Percentiles rank a stretch among this genome's conserved stretches.
phyloP scores from a whole-genome alignment of 257 asterid species.

The Petrea volubilis region DNA sequence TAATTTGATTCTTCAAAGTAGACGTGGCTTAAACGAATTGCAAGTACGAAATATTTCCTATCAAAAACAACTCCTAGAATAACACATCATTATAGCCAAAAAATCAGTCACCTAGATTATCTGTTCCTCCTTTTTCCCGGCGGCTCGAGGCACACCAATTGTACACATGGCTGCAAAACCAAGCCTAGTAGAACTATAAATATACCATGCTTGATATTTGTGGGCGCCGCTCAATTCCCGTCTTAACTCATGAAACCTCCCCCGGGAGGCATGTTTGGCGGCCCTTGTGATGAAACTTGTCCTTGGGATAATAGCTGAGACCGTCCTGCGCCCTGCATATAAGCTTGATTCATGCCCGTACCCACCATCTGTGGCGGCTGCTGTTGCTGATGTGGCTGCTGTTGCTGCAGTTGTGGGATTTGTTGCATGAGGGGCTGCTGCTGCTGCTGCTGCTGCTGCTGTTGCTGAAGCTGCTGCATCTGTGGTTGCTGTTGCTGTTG shows the following conservation, averaged over 20 bases:
- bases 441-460: slow-evolving; percentile 37
- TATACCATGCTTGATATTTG: background rate
- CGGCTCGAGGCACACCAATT: too few species aligned
- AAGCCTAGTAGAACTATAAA: too few species aligned
- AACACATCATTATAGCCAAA: too few species aligned
- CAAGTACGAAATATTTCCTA: too few species aligned
- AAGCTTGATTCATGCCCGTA: slow-evolving; percentile 59
- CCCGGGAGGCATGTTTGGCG: slow-evolving; percentile 64
- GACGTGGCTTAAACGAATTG: too few species aligned
- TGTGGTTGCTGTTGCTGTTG: slow-evolving; percentile 39
- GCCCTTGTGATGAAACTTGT: slow-evolving; percentile 79
- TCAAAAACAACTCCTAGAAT: too few species aligned
- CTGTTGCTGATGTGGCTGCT: slow-evolving; percentile 51
- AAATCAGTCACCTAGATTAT: too few species aligned
- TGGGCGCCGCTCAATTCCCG: background rate
- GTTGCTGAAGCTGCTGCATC: slow-evolving; percentile 34
- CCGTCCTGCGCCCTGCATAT: slow-evolving; percentile 71
- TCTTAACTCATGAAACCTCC: slow-evolving; percentile 65
- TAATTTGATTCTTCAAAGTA: too few species aligned
- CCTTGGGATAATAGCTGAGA: slow-evolving; percentile 72
- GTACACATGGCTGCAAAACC: too few species aligned
- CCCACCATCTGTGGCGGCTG: slow-evolving; percentile 63
- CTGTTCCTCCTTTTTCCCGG: too few species aligned
- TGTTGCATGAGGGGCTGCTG: slow-evolving; percentile 34
- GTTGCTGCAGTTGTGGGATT: slow-evolving; percentile 38